Evolutionary conservation across 2,329 filamentous ascomycete genomes (phyloP), one percentile per base, ranked within the genome.

Genomic region (Colletotrichum navitas): DNA sequence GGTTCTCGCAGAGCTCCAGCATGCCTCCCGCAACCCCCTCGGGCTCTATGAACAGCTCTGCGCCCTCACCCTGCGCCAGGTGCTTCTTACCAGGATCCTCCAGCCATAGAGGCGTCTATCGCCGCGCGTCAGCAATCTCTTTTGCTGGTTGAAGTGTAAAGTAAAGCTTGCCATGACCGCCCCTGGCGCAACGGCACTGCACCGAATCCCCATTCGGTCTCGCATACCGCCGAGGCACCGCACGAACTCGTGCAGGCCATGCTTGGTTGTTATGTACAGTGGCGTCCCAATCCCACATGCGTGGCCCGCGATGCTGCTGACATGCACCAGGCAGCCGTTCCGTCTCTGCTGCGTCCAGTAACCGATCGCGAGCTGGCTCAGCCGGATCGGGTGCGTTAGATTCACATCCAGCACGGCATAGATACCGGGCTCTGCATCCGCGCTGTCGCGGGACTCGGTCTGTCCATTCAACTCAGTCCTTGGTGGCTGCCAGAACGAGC

Each of bases 361-460:
- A 4, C 78, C 76, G 43, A 83, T 77, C 45, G 81, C 82, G 34
- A 84, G 74, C 75, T 83, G 81, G 43, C 77, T 80, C 55, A 81
- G 72, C 24, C 81, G 79, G 51, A 83, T 80, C 2, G 82, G 82
- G 32, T 79, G 76, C 11, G 78, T 75, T 41, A 83, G 74, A 70
- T 83, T 84, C 63, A 83, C 78, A 63, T 80, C 80, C 3, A 83
- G 63, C 24, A 79, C 75, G 41, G 76, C 76, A 60, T 83, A 83
- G 58, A 77, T 77, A 3, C 80, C 80, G 1, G 76, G 76, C 34
- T 79, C 76, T 1, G 72, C 76, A 52, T 79, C 76, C 1, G 77
- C 77, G 8, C 63, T 51, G 47, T 81, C 80, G 12, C 60, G 34
- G 11, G 77, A 80, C 24, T 72, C 63, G 8, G 74, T 76, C 52